Evolutionary conservation across 2,329 filamentous ascomycete species (phyloP), one percentile per base, ranked within the genome.

Genomic region (Penicillium brevicompactum): DNA sequence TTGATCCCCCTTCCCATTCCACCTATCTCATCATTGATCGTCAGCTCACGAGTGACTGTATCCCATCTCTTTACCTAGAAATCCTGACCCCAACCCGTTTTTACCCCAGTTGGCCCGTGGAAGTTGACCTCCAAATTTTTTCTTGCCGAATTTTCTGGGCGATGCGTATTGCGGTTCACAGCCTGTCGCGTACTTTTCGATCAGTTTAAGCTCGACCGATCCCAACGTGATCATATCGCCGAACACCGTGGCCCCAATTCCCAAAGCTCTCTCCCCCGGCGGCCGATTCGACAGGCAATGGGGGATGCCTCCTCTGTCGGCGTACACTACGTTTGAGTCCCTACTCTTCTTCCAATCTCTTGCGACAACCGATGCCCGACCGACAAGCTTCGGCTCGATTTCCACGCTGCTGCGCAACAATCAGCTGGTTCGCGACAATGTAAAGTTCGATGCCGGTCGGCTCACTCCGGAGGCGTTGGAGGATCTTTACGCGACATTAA

Each of bases 311-410:
- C 79, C 79, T 73, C 70, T 80, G 74, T 82, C 85, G 70, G 80
- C 82, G 68, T 92, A 94, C 77, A 93, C 91, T 70, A 85, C 88
- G 65, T 89, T 95, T 80, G 92, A 96, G 82, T 89, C 88, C 70
- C 83, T 95, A 59, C 84, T 94, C 63, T 83, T 96, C 68, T 93
- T 94, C 78, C 90, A 93, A 76, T 88, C 87, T 58, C 82, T 95
- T 61, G 82, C 86, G 63, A 80, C 80, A 64, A 82, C 89, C 74
- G 89, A 89, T 69, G 79, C 86, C 62, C 83, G 86, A 62, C 78
- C 85, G 49, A 73, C 80, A 58, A 85, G 84, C 70, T 94, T 95
- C 76, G 77, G 78, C 67, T 82, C 81, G 64, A 90, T 94, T 60
- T 92, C 91, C 55, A 83, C 89, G 61, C 77, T 87, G 56, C 84